Percentiles rank a stretch among this genome's conserved stretches.
Conservation (phyloP, 2,329 filamentous ascomycete genomes). For the Metarhizium anisopliae region DNA sequence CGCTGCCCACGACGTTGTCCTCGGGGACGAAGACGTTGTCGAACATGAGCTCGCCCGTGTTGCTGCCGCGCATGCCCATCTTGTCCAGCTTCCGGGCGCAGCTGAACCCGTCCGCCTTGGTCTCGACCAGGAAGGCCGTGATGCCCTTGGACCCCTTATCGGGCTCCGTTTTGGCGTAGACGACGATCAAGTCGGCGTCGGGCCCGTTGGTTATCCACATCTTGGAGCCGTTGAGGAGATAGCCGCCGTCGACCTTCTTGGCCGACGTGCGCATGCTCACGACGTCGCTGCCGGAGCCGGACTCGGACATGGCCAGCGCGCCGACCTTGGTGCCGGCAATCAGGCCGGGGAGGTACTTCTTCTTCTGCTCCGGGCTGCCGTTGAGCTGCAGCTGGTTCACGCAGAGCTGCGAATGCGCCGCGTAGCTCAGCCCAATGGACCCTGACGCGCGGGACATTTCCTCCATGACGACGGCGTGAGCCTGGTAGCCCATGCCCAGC, state of each 20-base stretch:
- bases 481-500: constrained; percentile 88
- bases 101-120: constrained; percentile 63
- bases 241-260: constrained; percentile 73
- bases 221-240: constrained; percentile 79
- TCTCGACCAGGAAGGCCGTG: constrained; percentile 85
- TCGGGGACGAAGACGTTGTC: constrained; percentile 82
- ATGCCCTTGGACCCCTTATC: constrained; percentile 79
- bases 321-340: constrained; percentile 76
- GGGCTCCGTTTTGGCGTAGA: constrained; percentile 94
- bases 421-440: constrained; percentile 83
- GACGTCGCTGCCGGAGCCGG: constrained; percentile 83
- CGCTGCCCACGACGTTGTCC: constrained; percentile 68
- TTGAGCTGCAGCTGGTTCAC: constrained; percentile 95
- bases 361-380: constrained; percentile 70
- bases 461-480: constrained; percentile 92
- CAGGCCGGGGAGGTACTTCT: constrained; percentile 68
- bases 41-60: constrained; percentile 90
- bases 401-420: constrained; percentile 91
- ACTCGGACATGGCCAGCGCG: constrained; percentile 90
- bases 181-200: constrained; percentile 83
- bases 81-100: constrained; percentile 92
- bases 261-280: constrained; percentile 91
- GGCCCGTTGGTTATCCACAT: constrained; percentile 99
- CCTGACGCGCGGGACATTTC: constrained; percentile 82
- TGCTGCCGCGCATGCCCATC: constrained; percentile 94